These are phyloP conservation scores for Xylariaceae sp. DNA, from an alignment of 2,329 filamentous ascomycete genomes.

Conservation along the genomic window DNA sequence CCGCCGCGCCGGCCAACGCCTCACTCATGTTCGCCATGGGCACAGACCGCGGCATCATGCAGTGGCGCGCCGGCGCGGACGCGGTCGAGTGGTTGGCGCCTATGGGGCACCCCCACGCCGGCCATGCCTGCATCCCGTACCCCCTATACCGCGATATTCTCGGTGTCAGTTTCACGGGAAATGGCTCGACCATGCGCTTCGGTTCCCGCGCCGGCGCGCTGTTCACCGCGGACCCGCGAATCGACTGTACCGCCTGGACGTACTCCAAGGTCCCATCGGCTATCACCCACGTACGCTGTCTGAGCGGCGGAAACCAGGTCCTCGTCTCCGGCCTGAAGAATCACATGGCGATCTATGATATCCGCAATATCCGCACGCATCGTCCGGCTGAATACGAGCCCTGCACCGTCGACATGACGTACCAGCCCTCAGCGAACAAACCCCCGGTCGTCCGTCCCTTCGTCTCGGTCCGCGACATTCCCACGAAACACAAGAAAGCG, in stretches of 20 bases:
- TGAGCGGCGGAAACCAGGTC: conserved; percentile 43
- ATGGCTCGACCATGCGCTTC: conserved; percentile 41
- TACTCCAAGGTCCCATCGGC: conserved; percentile 35
- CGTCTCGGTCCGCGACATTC: too few species aligned
- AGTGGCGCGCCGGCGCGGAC: conserved; percentile 32
- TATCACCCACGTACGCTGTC: conserved; percentile 46
- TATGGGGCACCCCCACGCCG: conserved; percentile 3
- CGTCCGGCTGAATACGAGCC: background rate
- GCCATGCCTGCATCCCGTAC: too few species aligned
- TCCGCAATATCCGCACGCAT: conserved; percentile 38
- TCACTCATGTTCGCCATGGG: conserved; percentile 43
- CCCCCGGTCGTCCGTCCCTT: too few species aligned
- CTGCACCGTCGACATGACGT: background rate
- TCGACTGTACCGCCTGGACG: conserved; percentile 18
- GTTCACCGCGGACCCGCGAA: conserved; percentile 43
- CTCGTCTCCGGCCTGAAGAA: conserved; percentile 48
- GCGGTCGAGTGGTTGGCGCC: conserved; percentile 34
- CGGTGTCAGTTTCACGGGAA: conserved; percentile 44
- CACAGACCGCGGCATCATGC: conserved; percentile 43
- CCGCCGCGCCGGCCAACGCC: conserved; percentile 38
- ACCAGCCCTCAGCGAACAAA: too few species aligned
- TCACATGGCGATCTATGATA: conserved; percentile 52
- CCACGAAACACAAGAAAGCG: background rate
- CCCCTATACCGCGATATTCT: conserved; percentile 39
- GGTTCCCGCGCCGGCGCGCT: conserved; percentile 47